Evolutionary conservation across 345 rosid genomes (phyloP), one percentile per base, ranked within the genome.

Genomic region (Laguncularia racemosa): DNA sequence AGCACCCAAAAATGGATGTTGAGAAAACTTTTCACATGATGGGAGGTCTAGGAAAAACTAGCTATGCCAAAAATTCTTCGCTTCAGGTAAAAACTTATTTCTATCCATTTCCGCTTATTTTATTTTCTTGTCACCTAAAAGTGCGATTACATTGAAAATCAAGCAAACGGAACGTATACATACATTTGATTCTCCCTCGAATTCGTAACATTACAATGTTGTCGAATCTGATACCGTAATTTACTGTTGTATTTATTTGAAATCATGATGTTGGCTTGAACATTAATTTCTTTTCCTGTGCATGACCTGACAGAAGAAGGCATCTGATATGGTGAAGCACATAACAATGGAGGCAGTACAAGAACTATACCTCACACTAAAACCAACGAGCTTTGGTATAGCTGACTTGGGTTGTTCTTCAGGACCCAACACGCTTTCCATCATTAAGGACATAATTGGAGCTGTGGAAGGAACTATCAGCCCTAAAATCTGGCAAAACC

Each of bases 31-130:
- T 83, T 52, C 85, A 80, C 69, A 83, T 79, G 85, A 68, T 69
- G 16, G 88, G 81, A 52, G 96, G 96, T 28, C 57, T 18, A 53
- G 88, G 93, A n/a, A 60, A 68, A 48, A 78, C 82, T 5, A 88
- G 93, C 76, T 88, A 88, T 70, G 89, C 96, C 46, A 68, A 59
- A 40, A 88, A 85, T 71, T 88, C 93, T 53, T 72, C 76, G 2
- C 45, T 73, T 26, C 96, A 88, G 96, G 96, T 85, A 18, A 16
- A 14, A 44, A 52, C 55, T 12, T 2, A 13, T 44, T 12, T n/a
- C 14, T 15, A n/a, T 12, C 18, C 2, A 14, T 20, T 48, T 14
- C 13, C 28, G 45, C 0, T 26, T 54, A 46, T 33, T 53, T 50
- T 3, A 50, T 17, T 50, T 17, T 14, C 48, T 44, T 46, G 1